phyloP scores from a whole-genome alignment of 2,329 filamentous ascomycete genomes.

The Pseudogymnoascus sp. region DNA sequence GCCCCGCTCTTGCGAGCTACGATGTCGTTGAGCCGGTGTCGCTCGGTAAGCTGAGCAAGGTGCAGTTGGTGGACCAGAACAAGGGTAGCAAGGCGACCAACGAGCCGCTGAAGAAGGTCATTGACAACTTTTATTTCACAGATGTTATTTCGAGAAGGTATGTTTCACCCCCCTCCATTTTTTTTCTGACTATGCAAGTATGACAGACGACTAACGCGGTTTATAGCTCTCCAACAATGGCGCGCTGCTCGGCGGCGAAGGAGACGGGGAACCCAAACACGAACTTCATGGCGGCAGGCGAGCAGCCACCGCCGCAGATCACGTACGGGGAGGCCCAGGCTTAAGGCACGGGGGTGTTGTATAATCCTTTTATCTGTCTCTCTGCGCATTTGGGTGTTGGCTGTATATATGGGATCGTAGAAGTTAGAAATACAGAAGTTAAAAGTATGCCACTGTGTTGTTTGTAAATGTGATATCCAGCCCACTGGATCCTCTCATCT shows the following conservation, averaged over 20 bases:
- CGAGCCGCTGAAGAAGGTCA: constrained; percentile 70
- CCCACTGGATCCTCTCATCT: not conserved
- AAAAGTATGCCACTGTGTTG: not conserved
- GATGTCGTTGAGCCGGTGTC: constrained; percentile 81
- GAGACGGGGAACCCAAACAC: constrained; percentile 68
- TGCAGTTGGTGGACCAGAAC: constrained; percentile 93
- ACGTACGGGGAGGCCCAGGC: constrained; percentile 22
- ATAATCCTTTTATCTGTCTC: constrained; percentile 18
- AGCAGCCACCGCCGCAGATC: constrained; percentile 24
- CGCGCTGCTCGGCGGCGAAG: constrained; percentile 90
- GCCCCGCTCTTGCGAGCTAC: constrained; percentile 79
- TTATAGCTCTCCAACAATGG: constrained; percentile 89
- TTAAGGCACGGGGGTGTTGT: constrained; percentile 22
- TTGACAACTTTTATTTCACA: constrained; percentile 98
- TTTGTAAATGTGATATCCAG: not conserved
- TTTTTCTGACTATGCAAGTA: constrained; percentile 4
- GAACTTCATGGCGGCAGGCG: constrained; percentile 67
- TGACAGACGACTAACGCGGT: not conserved
- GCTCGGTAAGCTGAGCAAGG: constrained; percentile 70
- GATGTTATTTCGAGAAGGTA: constrained; percentile 94
- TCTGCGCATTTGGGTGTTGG: constrained; percentile 23
- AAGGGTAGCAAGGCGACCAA: constrained; percentile 70
- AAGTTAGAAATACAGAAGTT: constrained; percentile 12
- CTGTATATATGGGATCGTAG: constrained; percentile 27
- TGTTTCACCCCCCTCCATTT: constrained; percentile 27